phyloP scores from a whole-genome alignment of 352 stramenopile genomes.

The Phytophthora macrochlamydospora region DNA sequence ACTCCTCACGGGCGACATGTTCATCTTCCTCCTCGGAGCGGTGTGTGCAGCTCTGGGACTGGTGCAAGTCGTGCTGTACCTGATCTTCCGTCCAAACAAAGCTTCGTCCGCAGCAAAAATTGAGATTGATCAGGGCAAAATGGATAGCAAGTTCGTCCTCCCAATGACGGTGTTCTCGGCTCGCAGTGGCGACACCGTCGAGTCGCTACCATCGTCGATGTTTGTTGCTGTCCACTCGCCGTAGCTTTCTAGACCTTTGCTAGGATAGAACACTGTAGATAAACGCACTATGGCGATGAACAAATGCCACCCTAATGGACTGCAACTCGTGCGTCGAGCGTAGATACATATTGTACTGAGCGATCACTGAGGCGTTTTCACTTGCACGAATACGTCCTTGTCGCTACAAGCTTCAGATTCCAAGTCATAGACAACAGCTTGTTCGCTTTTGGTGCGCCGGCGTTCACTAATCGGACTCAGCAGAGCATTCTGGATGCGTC shows the following conservation, averaged over 20 bases:
- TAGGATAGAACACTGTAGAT: no score
- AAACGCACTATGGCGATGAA: no score
- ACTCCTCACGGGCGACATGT: conserved; percentile 24
- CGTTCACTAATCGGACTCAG: conserved; percentile 1
- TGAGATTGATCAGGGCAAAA: conserved; percentile 1
- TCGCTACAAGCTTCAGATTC: background rate
- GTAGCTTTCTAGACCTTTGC: background rate
- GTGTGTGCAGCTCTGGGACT: conserved; percentile 21
- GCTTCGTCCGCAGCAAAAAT: conserved; percentile 1
- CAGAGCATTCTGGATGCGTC: conserved; percentile 10
- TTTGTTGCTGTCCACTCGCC: conserved; percentile 28
- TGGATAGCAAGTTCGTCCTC: conserved; percentile 19
- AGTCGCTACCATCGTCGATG: conserved; percentile 12
- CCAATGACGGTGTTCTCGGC: conserved; percentile 12
- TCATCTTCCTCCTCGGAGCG: conserved; percentile 25
- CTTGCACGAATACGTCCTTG: background rate
- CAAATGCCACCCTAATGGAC: no score
- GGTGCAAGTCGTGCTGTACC: conserved; percentile 31
- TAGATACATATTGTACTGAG: background rate
- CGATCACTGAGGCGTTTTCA: background rate
- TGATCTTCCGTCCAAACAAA: conserved; percentile 22
- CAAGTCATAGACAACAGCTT: background rate
- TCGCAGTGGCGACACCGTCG: conserved; percentile 2
- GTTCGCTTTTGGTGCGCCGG: conserved; percentile 8
- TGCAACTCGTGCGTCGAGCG: no score